These are phyloP conservation scores for Fusarium sp. DNA, from an alignment of 2,329 filamentous ascomycete species.

Conservation along the genomic window DNA sequence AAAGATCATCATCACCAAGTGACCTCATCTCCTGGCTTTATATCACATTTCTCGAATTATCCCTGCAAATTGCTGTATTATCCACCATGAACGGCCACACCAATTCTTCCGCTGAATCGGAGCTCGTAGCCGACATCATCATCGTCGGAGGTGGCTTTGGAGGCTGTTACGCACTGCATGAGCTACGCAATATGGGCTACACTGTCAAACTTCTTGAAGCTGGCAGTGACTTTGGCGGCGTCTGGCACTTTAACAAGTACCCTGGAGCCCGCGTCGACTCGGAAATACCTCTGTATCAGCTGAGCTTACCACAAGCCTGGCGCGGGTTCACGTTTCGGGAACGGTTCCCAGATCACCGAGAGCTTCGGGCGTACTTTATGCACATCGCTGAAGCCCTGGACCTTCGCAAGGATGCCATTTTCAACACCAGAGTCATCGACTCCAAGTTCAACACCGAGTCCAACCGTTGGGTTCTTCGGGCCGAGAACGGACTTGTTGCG, in stretches of 20 bases:
- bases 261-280: conserved; percentile 27
- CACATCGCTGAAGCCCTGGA: neutral
- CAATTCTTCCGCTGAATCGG: neutral
- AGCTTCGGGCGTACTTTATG: conserved; percentile 1
- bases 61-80: neutral
- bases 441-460: neutral
- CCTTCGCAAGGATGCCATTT: neutral
- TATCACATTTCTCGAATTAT: neutral
- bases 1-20: neutral
- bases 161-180: conserved; percentile 15
- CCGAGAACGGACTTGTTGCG: neutral
- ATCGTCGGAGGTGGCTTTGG: conserved; percentile 30
- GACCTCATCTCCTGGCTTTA: neutral
- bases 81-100: neutral
- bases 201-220: conserved; percentile 18
- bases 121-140: conserved; percentile 4
- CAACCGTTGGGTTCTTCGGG: neutral
- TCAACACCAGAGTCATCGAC: neutral
- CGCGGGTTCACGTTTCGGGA: conserved; percentile 6
- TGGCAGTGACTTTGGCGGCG: conserved; percentile 28
- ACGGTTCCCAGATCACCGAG: conserved; percentile 14
- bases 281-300: conserved; percentile 20
- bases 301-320: conserved; percentile 1
- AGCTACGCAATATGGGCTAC: conserved; percentile 16
- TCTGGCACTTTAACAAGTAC: conserved; percentile 35